Conservation (phyloP, 164 flowering plant genomes). For the Cinnamomum micranthum region DNA sequence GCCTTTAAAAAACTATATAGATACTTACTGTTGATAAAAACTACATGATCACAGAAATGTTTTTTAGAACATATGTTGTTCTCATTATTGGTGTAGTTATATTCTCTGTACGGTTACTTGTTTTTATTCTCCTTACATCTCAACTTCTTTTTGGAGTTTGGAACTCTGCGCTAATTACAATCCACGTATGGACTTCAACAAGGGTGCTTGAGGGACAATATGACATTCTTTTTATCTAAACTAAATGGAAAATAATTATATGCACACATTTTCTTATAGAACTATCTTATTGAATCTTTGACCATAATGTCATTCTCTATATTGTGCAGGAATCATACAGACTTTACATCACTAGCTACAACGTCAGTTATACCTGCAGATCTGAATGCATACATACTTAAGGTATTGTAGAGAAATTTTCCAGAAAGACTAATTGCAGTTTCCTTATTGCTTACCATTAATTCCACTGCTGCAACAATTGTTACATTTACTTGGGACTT, state of each 20-base stretch:
- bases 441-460: no score
- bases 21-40: no score
- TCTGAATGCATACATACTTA: constrained; percentile 66
- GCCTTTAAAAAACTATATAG: no score
- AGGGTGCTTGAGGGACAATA: not conserved
- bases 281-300: not conserved
- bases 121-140: not conserved
- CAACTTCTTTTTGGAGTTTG: not conserved
- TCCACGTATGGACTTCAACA: not conserved
- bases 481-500: no score
- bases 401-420: constrained; percentile 33
- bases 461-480: no score
- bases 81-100: no score
- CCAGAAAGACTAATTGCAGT: not conserved
- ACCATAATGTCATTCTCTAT: not conserved
- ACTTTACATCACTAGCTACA: constrained; percentile 70
- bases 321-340: constrained; percentile 55
- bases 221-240: not conserved
- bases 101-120: no score
- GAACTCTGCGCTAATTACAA: not conserved
- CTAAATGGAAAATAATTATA: not conserved
- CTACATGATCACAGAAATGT: no score
- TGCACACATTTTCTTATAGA: not conserved
- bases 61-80: no score
- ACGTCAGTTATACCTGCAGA: constrained; percentile 89